phyloP scores from a whole-genome alignment of 1,139 yeast genomes.

The Ogataea hybrid region DNA sequence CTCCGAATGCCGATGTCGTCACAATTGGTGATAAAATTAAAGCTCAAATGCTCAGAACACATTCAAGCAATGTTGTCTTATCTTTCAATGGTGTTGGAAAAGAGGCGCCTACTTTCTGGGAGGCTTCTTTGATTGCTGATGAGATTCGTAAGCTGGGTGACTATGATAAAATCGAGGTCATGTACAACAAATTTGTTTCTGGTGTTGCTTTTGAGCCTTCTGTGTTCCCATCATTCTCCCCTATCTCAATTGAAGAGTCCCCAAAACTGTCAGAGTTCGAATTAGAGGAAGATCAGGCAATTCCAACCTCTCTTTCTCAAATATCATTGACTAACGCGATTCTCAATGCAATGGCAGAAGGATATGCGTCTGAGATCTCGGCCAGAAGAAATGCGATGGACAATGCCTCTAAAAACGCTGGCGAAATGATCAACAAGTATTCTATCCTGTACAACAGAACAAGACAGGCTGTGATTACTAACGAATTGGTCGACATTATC shows the following conservation, averaged over 20 bases:
- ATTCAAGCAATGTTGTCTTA: slow-evolving; percentile 65
- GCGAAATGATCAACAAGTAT: slow-evolving; percentile 96
- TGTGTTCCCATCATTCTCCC: slow-evolving; percentile 62
- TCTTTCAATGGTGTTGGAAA: slow-evolving; percentile 91
- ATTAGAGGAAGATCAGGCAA: slow-evolving; percentile 72
- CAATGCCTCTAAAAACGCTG: slow-evolving; percentile 99
- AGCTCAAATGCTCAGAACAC: slow-evolving; percentile 83
- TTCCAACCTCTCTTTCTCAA: slow-evolving; percentile 63
- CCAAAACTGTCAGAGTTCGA: slow-evolving; percentile 86
- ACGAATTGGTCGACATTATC: slow-evolving; percentile 98
- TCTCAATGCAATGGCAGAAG: slow-evolving; percentile 93
- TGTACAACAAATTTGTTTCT: slow-evolving; percentile 83
- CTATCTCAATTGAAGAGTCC: slow-evolving; percentile 75
- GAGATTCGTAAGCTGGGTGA: slow-evolving; percentile 67
- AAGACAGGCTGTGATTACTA: slow-evolving; percentile 99
- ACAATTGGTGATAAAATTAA: slow-evolving; percentile 94
- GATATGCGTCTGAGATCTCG: slow-evolving; percentile 96
- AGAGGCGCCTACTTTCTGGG: slow-evolving; percentile 92
- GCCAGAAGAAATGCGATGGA: slow-evolving; percentile 99
- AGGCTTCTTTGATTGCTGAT: slow-evolving; percentile 87
- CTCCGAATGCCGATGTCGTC: slow-evolving; percentile 75
- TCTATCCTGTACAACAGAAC: slow-evolving; percentile 98
- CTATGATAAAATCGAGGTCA: slow-evolving; percentile 76
- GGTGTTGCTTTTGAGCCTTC: slow-evolving; percentile 92
- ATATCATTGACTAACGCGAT: slow-evolving; percentile 89